Evolutionary conservation across 2,329 filamentous ascomycete genomes (phyloP).

Genomic region (Cucurbitaria berberidis): DNA sequence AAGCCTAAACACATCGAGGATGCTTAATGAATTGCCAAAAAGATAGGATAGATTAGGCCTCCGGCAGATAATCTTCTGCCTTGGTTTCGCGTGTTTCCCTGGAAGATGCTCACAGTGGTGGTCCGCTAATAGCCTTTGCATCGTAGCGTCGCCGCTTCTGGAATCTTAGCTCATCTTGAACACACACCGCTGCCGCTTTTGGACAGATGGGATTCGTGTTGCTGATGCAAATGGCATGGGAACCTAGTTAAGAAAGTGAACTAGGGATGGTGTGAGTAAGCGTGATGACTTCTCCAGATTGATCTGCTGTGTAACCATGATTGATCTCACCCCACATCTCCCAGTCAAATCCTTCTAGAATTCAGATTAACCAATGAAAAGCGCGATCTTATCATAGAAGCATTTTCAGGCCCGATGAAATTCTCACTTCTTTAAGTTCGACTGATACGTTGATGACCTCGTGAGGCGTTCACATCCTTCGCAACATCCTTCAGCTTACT

Average conservation of each 20-base stretch:
- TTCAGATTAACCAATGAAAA: not conserved
- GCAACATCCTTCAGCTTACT: not conserved
- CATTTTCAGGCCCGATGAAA: too few relatives aligned
- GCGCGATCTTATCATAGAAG: not conserved
- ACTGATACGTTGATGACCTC: not conserved
- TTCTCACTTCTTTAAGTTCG: too few relatives aligned
- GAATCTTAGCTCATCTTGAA: not conserved
- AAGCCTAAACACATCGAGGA: too few relatives aligned
- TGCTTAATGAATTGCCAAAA: too few relatives aligned
- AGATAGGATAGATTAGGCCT: too few relatives aligned
- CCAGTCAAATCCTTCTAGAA: not conserved
- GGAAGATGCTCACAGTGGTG: too few relatives aligned
- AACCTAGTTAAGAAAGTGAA: not conserved
- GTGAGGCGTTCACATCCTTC: not conserved
- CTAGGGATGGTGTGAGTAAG: not conserved
- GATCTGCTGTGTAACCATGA: constrained; percentile 10
- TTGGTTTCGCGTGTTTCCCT: too few relatives aligned
- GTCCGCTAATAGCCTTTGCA: not conserved
- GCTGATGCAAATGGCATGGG: not conserved
- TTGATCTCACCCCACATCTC: not conserved
- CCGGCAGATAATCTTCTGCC: too few relatives aligned
- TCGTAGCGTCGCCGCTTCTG: not conserved
- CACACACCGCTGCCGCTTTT: not conserved
- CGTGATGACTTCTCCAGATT: constrained; percentile 5
- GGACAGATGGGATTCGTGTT: not conserved